phyloP scores from a whole-genome alignment of 331 rosid species.

The Quercus lobata region DNA sequence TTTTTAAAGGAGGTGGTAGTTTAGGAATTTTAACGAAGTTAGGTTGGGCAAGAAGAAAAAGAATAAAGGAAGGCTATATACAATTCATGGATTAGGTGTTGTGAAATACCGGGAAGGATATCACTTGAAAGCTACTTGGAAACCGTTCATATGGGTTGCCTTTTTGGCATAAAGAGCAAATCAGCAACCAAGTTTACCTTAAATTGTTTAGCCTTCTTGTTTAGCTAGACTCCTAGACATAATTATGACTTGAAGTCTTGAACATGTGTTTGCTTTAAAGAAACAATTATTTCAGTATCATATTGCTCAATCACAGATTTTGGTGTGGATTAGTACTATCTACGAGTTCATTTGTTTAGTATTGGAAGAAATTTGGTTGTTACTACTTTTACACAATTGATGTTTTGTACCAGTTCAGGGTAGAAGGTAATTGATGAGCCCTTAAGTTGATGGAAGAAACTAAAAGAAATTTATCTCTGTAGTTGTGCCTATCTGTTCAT shows the following conservation, averaged over 20 bases:
- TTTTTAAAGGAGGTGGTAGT: neutral
- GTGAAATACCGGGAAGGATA: too few relatives aligned
- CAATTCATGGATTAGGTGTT: too few relatives aligned
- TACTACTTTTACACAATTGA: neutral
- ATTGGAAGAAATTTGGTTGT: neutral
- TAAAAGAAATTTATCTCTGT: too few relatives aligned
- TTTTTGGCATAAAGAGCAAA: too few relatives aligned
- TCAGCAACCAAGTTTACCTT: fast-evolving
- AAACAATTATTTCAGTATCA: neutral
- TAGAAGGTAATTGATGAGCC: too few relatives aligned
- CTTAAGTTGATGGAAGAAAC: too few relatives aligned
- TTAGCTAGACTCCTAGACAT: neutral
- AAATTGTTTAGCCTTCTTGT: neutral
- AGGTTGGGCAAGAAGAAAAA: neutral
- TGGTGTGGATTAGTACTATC: neutral
- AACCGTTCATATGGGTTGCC: too few relatives aligned
- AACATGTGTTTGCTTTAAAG: neutral
- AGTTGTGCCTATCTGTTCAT: neutral
- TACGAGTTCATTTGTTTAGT: neutral
- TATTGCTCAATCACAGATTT: neutral
- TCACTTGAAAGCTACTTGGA: neutral
- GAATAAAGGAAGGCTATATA: neutral
- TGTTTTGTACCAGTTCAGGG: neutral
- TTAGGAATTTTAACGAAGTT: neutral
- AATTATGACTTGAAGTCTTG: neutral